phyloP scores from a whole-genome alignment of 2,329 filamentous ascomycete genomes.

The Epichloe uncinata region DNA sequence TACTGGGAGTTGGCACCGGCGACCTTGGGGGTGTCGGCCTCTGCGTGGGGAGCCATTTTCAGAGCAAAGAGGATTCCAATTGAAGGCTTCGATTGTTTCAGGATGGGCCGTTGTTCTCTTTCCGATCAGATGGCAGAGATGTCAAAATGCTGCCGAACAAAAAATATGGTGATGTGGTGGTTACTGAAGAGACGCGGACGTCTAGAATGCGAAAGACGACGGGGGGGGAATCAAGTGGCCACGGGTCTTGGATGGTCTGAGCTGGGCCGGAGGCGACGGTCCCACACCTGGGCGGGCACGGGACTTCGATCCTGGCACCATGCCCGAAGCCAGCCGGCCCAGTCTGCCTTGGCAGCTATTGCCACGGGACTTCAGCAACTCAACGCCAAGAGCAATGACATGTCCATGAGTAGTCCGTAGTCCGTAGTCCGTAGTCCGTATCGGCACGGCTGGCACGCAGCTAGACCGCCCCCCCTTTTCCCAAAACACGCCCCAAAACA shows the following conservation, averaged over 20 bases:
- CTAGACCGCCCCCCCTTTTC: too few species aligned
- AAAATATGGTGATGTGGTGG: neutral
- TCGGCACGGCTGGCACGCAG: too few species aligned
- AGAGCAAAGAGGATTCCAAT: neutral
- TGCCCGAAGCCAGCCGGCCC: too few species aligned
- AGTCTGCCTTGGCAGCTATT: too few species aligned
- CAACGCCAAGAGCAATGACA: too few species aligned
- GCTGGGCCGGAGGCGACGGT: neutral
- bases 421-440: too few species aligned
- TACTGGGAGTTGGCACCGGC: constrained; percentile 28
- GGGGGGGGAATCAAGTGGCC: neutral
- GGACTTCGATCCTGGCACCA: neutral
- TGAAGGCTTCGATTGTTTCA: neutral
- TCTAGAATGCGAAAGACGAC: neutral
- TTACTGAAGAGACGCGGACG: neutral
- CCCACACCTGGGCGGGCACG: constrained; percentile 7
- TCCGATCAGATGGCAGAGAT: neutral
- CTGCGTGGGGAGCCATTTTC: constrained; percentile 47
- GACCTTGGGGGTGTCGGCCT: constrained; percentile 20
- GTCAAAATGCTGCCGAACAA: neutral
- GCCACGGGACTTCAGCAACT: too few species aligned
- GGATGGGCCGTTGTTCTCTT: neutral
- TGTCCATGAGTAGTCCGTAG: too few species aligned
- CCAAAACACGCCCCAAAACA: too few species aligned
- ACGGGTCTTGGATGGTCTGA: neutral